phyloP scores from a whole-genome alignment of 331 rosid species.

The Rhamnella rubrinervis region DNA sequence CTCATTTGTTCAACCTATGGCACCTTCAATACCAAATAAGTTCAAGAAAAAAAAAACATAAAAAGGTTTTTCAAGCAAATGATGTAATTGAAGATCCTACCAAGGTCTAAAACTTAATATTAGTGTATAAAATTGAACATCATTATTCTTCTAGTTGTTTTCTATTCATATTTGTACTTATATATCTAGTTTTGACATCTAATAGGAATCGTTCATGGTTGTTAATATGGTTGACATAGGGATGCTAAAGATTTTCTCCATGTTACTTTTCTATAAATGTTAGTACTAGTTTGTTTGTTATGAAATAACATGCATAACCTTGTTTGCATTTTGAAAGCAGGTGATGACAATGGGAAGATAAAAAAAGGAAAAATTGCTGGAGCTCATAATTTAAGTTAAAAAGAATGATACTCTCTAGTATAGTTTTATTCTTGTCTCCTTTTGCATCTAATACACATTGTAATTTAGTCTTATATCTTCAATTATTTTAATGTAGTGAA shows the following conservation, averaged over 20 bases:
- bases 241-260: slow-evolving; percentile 46
- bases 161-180: slow-evolving; percentile 4
- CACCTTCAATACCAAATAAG: slow-evolving; percentile 72
- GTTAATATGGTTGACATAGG: slow-evolving; percentile 59
- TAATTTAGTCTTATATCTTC: neutral
- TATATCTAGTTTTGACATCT: slow-evolving; percentile 6
- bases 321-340: slow-evolving; percentile 36
- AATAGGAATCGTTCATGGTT: slow-evolving; percentile 41
- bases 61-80: slow-evolving; percentile 22
- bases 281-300: slow-evolving; percentile 2
- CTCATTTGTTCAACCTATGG: slow-evolving; percentile 68
- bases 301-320: slow-evolving; percentile 13
- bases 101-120: slow-evolving; percentile 46
- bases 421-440: neutral
- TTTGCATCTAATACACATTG: neutral
- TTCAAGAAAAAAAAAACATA: slow-evolving; percentile 38
- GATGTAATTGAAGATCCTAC: slow-evolving; percentile 30
- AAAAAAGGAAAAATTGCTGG: slow-evolving; percentile 50
- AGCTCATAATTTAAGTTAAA: neutral
- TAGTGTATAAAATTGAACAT: neutral
- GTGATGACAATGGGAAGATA: slow-evolving; percentile 32
- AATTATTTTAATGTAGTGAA: neutral
- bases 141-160: neutral
- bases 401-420: slow-evolving; percentile 9
- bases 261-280: slow-evolving; percentile 1